These are phyloP conservation scores for Huntiella decipiens DNA, from an alignment of 2,329 filamentous ascomycete species.

Conservation along the genomic window DNA sequence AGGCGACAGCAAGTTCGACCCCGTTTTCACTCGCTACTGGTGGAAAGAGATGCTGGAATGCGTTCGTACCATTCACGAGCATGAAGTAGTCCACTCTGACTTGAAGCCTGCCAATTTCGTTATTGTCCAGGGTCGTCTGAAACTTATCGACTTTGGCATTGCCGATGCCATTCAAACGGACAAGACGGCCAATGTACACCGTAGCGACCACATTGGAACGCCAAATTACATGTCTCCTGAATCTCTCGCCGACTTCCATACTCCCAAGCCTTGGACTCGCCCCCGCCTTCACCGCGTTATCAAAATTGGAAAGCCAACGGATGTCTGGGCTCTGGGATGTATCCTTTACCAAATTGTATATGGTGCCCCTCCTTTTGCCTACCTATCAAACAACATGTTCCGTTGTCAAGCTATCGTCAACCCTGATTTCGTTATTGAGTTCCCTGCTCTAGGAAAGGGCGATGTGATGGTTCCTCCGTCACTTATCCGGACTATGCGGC, in stretches of 20 bases:
- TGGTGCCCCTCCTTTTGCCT: slow-evolving; percentile 84
- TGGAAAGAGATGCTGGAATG: slow-evolving; percentile 99
- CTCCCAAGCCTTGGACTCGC: slow-evolving; percentile 35
- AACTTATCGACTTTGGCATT: slow-evolving; percentile 97
- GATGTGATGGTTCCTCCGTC: slow-evolving; percentile 38
- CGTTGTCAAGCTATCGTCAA: slow-evolving; percentile 77
- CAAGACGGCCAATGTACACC: slow-evolving; percentile 91
- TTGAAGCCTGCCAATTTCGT: slow-evolving; percentile 96
- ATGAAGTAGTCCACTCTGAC: slow-evolving; percentile 91
- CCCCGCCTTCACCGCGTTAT: slow-evolving; percentile 47
- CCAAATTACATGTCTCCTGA: slow-evolving; percentile 99
- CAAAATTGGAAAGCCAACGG: slow-evolving; percentile 88
- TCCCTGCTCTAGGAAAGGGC: slow-evolving; percentile 49
- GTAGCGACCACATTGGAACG: slow-evolving; percentile 85
- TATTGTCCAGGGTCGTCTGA: slow-evolving; percentile 71
- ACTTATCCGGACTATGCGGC: slow-evolving; percentile 40
- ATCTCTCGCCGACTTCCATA: slow-evolving; percentile 63
- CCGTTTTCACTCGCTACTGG: slow-evolving; percentile 86
- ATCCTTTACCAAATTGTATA: slow-evolving; percentile 98
- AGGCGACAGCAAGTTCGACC: slow-evolving; percentile 60
- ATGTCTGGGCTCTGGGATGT: slow-evolving; percentile 91
- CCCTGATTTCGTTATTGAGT: slow-evolving; percentile 54
- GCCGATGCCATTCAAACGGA: slow-evolving; percentile 92
- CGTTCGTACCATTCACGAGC: slow-evolving; percentile 68
- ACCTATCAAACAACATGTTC: slow-evolving; percentile 72